Evolutionary conservation across 2,329 filamentous ascomycete genomes (phyloP).

Genomic region (Cladorrhinum sp.): DNA sequence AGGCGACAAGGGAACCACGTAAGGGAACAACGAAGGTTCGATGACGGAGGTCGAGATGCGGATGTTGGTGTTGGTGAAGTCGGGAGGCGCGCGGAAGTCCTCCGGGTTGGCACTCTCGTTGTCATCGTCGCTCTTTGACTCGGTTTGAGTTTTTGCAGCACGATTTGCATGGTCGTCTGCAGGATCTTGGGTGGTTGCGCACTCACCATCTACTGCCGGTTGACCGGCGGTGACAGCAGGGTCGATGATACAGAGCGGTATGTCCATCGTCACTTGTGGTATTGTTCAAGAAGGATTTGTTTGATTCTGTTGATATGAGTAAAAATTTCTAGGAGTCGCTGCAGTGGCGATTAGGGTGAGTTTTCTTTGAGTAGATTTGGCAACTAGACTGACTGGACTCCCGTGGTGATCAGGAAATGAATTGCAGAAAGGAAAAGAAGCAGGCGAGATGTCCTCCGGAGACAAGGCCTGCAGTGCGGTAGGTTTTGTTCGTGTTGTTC

Average conservation of each 20-base stretch:
- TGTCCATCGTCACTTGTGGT: background rate
- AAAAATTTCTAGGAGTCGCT: background rate
- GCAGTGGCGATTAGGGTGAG: background rate
- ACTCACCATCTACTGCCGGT: too few relatives aligned
- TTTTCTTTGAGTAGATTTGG: background rate
- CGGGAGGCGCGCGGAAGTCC: background rate
- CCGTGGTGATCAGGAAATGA: background rate
- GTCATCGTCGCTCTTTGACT: too few relatives aligned
- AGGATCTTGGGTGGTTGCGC: background rate
- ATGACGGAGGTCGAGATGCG: background rate
- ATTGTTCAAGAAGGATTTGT: background rate
- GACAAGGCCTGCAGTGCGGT: background rate
- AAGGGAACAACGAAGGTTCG: background rate
- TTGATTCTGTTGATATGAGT: background rate
- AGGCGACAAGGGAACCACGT: background rate
- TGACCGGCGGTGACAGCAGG: too few relatives aligned
- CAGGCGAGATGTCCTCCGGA: background rate
- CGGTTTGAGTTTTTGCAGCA: background rate
- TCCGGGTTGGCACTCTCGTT: background rate
- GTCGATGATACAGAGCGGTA: background rate
- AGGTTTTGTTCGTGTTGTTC: background rate
- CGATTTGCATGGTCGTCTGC: background rate
- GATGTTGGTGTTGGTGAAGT: background rate
- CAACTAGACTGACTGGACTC: background rate
- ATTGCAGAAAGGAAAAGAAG: background rate